Conservation (phyloP, 164 flowering plant genomes). For the Annona squamosa region DNA sequence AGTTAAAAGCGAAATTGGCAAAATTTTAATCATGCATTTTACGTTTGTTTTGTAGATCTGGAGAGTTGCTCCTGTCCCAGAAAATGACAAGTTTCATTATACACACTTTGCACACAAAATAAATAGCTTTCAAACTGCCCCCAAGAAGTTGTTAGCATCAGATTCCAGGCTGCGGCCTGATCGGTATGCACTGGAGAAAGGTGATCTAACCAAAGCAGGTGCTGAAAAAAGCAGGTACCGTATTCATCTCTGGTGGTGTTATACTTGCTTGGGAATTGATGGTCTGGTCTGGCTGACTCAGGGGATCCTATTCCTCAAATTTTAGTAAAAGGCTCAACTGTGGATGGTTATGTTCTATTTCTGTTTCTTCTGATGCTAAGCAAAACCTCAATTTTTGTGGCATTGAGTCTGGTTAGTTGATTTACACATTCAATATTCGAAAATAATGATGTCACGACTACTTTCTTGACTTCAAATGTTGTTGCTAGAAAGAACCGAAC, state of each 20-base stretch:
- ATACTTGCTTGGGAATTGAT: background rate
- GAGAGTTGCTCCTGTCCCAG: conserved; percentile 60
- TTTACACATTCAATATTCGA: no score
- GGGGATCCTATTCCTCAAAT: background rate
- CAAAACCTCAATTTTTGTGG: no score
- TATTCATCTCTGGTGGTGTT: background rate
- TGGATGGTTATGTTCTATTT: background rate
- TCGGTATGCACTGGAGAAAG: conserved; percentile 75
- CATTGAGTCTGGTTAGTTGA: no score
- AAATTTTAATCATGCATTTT: background rate
- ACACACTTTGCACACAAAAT: conserved; percentile 80
- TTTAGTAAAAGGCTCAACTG: background rate
- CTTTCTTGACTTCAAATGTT: no score
- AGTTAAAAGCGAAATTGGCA: background rate
- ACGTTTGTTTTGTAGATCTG: conserved; percentile 39
- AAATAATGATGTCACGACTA: no score
- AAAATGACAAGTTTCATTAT: conserved; percentile 67
- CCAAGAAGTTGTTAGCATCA: conserved; percentile 71
- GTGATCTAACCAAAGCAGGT: conserved; percentile 69
- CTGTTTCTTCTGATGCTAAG: no score
- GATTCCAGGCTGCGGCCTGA: conserved; percentile 91
- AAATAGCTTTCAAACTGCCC: conserved; percentile 83
- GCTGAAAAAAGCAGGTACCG: conserved; percentile 72
- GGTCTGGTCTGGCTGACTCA: background rate
- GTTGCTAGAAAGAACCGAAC: no score